These are phyloP conservation scores for Nemania serpens DNA, from an alignment of 2,329 filamentous ascomycete species.

Conservation along the genomic window DNA sequence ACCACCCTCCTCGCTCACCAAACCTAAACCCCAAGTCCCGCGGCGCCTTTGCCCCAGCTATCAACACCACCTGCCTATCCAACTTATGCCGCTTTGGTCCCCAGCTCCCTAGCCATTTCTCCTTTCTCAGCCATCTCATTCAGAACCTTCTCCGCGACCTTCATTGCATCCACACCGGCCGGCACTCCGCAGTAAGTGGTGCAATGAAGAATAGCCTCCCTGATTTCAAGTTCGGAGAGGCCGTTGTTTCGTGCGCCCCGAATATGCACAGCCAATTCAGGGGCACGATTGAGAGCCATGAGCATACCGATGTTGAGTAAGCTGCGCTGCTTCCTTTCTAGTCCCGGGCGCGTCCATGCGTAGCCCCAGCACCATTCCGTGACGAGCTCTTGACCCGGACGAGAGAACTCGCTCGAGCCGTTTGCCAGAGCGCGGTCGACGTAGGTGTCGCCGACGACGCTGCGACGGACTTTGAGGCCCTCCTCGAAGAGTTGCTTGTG, in stretches of 20 bases:
- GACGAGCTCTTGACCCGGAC: slow-evolving; percentile 64
- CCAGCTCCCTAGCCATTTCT: slow-evolving; percentile 37
- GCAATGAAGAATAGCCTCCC: slow-evolving; percentile 59
- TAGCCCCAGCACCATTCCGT: slow-evolving; percentile 69
- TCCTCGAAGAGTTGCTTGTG: slow-evolving; percentile 64
- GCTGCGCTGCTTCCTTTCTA: slow-evolving; percentile 63
- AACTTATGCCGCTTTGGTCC: slow-evolving; percentile 29
- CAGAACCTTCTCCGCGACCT: slow-evolving; percentile 40
- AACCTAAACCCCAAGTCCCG: neutral
- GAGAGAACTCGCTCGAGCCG: slow-evolving; percentile 61
- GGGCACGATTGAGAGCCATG: slow-evolving; percentile 59
- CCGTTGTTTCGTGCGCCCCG: slow-evolving; percentile 67
- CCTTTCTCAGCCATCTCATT: slow-evolving; percentile 42
- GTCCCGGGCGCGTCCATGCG: slow-evolving; percentile 66
- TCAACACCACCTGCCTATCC: neutral
- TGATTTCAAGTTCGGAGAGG: slow-evolving; percentile 63
- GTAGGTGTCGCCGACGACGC: slow-evolving; percentile 65
- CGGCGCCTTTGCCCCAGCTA: neutral
- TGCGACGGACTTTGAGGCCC: slow-evolving; percentile 63
- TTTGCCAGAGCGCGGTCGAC: slow-evolving; percentile 62
- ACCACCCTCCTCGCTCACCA: neutral
- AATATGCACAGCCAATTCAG: slow-evolving; percentile 66
- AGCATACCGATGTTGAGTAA: slow-evolving; percentile 68
- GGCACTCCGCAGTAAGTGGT: slow-evolving; percentile 51
- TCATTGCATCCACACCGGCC: slow-evolving; percentile 49